A percentile compares a stretch with the other conserved stretches of the same genome.
phyloP scores from a whole-genome alignment of 768 basidiomycete species.

The Asterophora parasitica region DNA sequence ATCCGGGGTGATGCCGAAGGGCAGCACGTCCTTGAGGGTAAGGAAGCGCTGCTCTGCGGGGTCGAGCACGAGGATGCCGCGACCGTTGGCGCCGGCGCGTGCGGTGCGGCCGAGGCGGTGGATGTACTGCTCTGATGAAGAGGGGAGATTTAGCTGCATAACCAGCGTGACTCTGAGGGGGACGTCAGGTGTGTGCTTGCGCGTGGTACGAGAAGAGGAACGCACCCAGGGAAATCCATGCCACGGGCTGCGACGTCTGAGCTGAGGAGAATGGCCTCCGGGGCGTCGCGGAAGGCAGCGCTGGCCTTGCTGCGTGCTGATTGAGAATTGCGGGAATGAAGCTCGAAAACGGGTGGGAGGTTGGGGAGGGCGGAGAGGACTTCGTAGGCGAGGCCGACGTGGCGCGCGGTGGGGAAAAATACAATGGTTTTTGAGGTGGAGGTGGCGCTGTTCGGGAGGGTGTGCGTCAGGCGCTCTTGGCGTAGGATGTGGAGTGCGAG shows the following conservation, averaged over 20 bases:
- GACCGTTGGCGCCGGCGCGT: slow-evolving; percentile 62
- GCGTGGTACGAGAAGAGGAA: neutral
- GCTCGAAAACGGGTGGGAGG: slow-evolving; percentile 41
- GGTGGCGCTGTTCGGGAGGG: slow-evolving; percentile 29
- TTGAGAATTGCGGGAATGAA: slow-evolving; percentile 58
- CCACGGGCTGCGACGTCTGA: slow-evolving; percentile 60
- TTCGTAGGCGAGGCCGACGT: slow-evolving; percentile 37
- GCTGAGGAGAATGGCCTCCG: slow-evolving; percentile 45
- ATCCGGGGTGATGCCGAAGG: slow-evolving; percentile 35
- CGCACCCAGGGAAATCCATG: slow-evolving; percentile 61
- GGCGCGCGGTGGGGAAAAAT: slow-evolving; percentile 66
- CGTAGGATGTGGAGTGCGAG: slow-evolving; percentile 35
- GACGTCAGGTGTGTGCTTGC: neutral
- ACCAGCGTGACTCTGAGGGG: slow-evolving; percentile 50
- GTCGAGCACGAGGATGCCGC: slow-evolving; percentile 52
- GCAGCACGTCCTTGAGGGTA: slow-evolving; percentile 29
- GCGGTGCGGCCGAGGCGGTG: slow-evolving; percentile 78
- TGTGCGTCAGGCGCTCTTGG: slow-evolving; percentile 26
- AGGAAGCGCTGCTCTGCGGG: slow-evolving; percentile 49
- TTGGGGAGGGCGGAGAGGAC: slow-evolving; percentile 23
- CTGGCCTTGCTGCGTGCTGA: slow-evolving; percentile 41
- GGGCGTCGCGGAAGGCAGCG: slow-evolving; percentile 40
- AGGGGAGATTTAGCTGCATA: slow-evolving; percentile 61
- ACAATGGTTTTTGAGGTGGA: slow-evolving; percentile 34
- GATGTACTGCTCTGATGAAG: slow-evolving; percentile 71